Evolutionary conservation across 805 yeast species (phyloP), one percentile per base, ranked within the genome.

Genomic region (Candida tibetensis): DNA sequence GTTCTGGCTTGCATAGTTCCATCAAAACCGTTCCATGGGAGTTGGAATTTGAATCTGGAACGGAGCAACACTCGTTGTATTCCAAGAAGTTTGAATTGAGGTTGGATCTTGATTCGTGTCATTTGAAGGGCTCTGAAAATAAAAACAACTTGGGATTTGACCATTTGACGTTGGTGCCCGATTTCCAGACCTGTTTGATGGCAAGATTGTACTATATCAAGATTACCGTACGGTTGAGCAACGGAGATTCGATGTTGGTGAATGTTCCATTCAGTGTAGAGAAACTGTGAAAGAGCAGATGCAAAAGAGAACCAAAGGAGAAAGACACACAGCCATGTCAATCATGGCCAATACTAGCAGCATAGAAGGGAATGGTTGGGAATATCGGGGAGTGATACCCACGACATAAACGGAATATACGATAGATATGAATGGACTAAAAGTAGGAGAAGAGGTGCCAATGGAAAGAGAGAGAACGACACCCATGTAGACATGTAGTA

Each of bases 181-280:
- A 51, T 30, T 64, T 62, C 48, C 73, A 69, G 44, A 52, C 58
- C 4, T 69, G 74, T 38, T 47, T 55, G 21, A 50, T 58, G 47
- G 51, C 66, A 10, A 48, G 73, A 33, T 23, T 69, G 19, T 66
- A 69, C 46, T 68, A 62, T 37, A 44, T 66, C 27, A 60, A 62
- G 28, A 43, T 66, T 3, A 45, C 47, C 1, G 55, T 64, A 21
- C 61, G 54, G 40, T 45, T 69, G 31, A 39, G 41, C 14, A 58
- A 58, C 32, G 67, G 68, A 0, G 62, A 56, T 7, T 30, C 46
- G 12, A 49, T 66, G 34, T 43, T 57, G 17, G 58, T 66, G 2
- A 61, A 65, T 40, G 62, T 66, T 1, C 74, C 74, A 2, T 41
- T 67, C 23, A 49, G 57, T 4, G 53, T 65, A n/a, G 56, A 57